Evolutionary conservation across 305 asterid species (phyloP), one percentile per base, ranked within the genome.

Genomic region (Petunia hybrid): DNA sequence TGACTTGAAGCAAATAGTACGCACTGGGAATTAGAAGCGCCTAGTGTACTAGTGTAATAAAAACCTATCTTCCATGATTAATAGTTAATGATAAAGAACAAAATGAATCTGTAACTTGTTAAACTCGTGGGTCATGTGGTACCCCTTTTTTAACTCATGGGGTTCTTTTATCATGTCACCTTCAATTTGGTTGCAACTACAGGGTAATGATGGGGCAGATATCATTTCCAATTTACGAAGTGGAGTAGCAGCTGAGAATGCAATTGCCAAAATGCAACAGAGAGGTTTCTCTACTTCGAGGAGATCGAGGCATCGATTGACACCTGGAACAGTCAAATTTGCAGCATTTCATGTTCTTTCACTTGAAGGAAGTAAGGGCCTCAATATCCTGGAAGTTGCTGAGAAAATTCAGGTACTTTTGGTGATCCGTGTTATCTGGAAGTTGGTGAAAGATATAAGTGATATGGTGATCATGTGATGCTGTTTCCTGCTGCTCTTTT

Each of bases 331-430:
- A 2, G 99, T 95, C 56, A 95, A 95, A 85, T 95, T 82, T 70
- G 98, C 98, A 10, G 98, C 98, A 80, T 95, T 90, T 93, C 97
- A 95, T 74, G 87, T 95, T 86, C 98, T 95, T 79, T 90, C 99
- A 42, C 85, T 95, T 70, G 99, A 94, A 86, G 99, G 99, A 79
- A 86, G 94, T 68, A 90, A 87, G 82, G 98, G 99, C 13, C 94
- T 95, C 82, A 85, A 93, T 35, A 91, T 95, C 85, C 62, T 91
- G 61, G 98, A 95, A 43, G 97, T 93, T 80, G 97, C 97, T n/a
- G 93, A 91, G 65, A 94, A 89, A 93, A 94, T 95, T 91, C 98
- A 95, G 98, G 99, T 91, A 84, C 53, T 36, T 77, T 4, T 61
- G 70, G 71, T 41, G 70, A 31, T 12, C 60, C 71, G 46, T 77